Evolutionary conservation across 2,329 filamentous ascomycete species (phyloP), one percentile per base, ranked within the genome.

Genomic region (Phyllachora maydis): DNA sequence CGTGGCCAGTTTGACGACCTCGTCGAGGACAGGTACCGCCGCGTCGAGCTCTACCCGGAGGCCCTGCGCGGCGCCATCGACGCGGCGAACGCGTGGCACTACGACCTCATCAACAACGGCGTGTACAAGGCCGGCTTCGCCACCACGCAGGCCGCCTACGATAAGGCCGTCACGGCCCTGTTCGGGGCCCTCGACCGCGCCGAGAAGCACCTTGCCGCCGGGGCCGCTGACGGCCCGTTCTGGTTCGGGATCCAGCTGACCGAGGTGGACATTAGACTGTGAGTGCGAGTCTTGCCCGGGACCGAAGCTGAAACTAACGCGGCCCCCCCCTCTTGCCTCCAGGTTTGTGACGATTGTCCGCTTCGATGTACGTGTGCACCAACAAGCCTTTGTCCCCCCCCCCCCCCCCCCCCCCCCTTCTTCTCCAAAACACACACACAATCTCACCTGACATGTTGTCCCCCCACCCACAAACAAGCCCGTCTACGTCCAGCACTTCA

Each of bases 401-500:
- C 4, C 4, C 8, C 11, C 11, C 6, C 12, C 21, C 11, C 11
- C 42, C 50, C 18, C 16, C n/a, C 12, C 18, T 14, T 21, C 6
- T 15, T 8, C 23, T 11, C 18, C 14, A 6, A 18, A 16, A 14
- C 12, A 14, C 12, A 15, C 17, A 23, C 15, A 23, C 17, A 22
- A 9, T 16, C 17, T 13, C n/a, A 14, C 13, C 13, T 23, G 22
- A 11, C 21, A 10, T 23, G 17, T 14, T 16, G 16, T 12, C 17
- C 15, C 8, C 16, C 11, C 11, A 3, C 2, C 8, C 11, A 10
- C 24, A n/a, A n/a, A n/a, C n/a, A n/a, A 58, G 47, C 56, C 59
- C 15, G 74, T 79, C 36, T 90, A 90, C 41, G 75, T 90, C 25
- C 79, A 88, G 50, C 75, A 83, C 48, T 85, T 85, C 57, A 76